phyloP scores from a whole-genome alignment of 2,329 filamentous ascomycete genomes.

The Lanzia echinophila region DNA sequence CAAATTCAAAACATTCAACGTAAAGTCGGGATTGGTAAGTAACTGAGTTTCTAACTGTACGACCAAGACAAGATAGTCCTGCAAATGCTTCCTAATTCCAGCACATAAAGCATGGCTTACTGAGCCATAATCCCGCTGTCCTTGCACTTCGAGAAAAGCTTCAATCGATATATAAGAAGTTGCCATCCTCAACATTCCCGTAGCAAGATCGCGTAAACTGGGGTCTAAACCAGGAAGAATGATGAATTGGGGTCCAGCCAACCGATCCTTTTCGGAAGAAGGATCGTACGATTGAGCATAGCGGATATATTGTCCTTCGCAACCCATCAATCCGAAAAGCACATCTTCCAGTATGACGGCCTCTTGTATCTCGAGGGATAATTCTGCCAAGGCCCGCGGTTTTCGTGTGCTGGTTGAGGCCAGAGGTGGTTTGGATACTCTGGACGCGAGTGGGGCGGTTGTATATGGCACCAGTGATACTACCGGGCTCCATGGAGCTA shows the following conservation, averaged over 20 bases:
- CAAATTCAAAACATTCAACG: conserved; percentile 91
- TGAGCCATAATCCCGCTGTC: conserved; percentile 82
- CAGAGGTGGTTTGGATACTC: conserved; percentile 61
- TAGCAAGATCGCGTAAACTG: conserved; percentile 79
- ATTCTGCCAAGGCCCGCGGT: conserved; percentile 58
- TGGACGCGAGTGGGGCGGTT: conserved; percentile 42
- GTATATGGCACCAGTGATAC: conserved; percentile 64
- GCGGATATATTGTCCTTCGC: conserved; percentile 94
- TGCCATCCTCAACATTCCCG: conserved; percentile 87
- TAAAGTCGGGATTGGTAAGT: conserved; percentile 80
- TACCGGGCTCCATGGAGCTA: conserved; percentile 67
- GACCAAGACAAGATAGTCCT: conserved; percentile 88
- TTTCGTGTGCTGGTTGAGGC: conserved; percentile 64
- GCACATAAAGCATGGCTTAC: conserved; percentile 95
- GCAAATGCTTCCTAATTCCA: conserved; percentile 79
- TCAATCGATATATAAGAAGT: conserved; percentile 89
- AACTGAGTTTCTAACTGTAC: conserved; percentile 94
- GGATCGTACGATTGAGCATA: conserved; percentile 80
- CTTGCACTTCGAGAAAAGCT: conserved; percentile 89
- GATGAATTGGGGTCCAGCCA: conserved; percentile 75
- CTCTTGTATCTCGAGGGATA: conserved; percentile 78
- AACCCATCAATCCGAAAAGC: conserved; percentile 94
- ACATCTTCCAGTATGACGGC: conserved; percentile 81
- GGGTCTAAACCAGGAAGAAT: conserved; percentile 81
- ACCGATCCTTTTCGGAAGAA: conserved; percentile 73